Evolutionary conservation across 352 stramenopile genomes (phyloP).

Genomic region (Phytophthora fragariaefolia): DNA sequence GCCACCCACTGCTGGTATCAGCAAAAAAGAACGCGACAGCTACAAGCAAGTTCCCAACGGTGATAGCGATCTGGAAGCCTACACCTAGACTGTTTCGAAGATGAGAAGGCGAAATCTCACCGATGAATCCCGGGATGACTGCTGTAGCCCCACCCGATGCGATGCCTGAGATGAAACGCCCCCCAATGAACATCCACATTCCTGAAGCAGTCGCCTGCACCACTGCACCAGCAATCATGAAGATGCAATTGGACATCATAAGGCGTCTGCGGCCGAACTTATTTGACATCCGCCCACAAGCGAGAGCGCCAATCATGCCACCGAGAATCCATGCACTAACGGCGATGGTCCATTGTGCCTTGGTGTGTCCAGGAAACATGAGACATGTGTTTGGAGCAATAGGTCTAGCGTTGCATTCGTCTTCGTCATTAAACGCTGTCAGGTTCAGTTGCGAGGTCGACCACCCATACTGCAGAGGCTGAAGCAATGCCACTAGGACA

Average conservation of each 20-base stretch:
- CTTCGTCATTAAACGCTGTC: slow-evolving; percentile 48
- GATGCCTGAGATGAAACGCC: slow-evolving; percentile 22
- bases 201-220: slow-evolving; percentile 36
- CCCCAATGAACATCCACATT: slow-evolving; percentile 40
- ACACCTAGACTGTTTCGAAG: slow-evolving; percentile 32
- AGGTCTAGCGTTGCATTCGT: slow-evolving; percentile 42
- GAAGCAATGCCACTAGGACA: slow-evolving; percentile 38
- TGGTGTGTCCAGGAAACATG: slow-evolving; percentile 62
- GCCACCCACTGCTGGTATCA: slow-evolving; percentile 15
- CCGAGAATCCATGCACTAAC: slow-evolving; percentile 51
- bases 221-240: slow-evolving; percentile 45
- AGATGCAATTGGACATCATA: slow-evolving; percentile 37
- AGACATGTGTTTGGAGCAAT: slow-evolving; percentile 45
- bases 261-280: slow-evolving; percentile 26
- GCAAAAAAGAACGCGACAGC: slow-evolving; percentile 35
- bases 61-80: slow-evolving; percentile 37
- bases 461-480: slow-evolving; percentile 63
- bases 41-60: slow-evolving; percentile 36
- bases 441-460: slow-evolving; percentile 56
- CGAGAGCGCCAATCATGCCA: slow-evolving; percentile 41
- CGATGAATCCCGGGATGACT: slow-evolving; percentile 36
- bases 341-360: slow-evolving; percentile 48
- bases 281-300: slow-evolving; percentile 31
- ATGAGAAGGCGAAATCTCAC: slow-evolving; percentile 35
- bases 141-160: slow-evolving; percentile 39